Evolutionary conservation across 2,329 filamentous ascomycete species (phyloP).

Genomic region (Coleophoma crateriformis): DNA sequence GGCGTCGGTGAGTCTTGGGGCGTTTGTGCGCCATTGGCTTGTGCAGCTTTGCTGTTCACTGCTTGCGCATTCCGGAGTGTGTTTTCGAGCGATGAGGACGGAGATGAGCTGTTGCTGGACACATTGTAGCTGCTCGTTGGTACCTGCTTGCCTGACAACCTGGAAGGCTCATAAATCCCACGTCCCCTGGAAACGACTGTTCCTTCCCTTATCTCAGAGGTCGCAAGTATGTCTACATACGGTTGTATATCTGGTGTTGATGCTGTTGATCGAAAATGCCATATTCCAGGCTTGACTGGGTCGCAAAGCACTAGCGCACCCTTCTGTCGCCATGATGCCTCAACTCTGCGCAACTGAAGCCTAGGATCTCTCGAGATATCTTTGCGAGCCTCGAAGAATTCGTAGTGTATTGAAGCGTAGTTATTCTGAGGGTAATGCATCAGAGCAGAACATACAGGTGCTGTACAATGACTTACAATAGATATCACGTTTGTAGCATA

Average conservation of each 20-base stretch:
- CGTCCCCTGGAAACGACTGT: constrained; percentile 9
- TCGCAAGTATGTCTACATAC: not conserved
- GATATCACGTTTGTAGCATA: constrained; percentile 28
- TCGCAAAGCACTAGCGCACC: constrained; percentile 23
- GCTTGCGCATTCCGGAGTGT: constrained; percentile 18
- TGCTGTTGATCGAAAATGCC: constrained; percentile 17
- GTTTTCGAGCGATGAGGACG: constrained; percentile 21
- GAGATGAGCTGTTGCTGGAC: constrained; percentile 19
- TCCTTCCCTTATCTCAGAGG: too few relatives aligned
- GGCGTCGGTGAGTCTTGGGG: constrained; percentile 15
- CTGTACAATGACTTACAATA: constrained; percentile 19
- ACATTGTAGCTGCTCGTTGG: constrained; percentile 13
- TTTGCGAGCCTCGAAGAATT: constrained; percentile 22
- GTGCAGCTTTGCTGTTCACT: constrained; percentile 19
- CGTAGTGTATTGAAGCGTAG: constrained; percentile 25
- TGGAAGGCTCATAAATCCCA: constrained; percentile 23
- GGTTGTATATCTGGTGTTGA: not conserved
- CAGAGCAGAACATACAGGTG: not conserved
- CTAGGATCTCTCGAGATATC: constrained; percentile 10
- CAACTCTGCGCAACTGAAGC: constrained; percentile 21
- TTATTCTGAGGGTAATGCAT: constrained; percentile 19
- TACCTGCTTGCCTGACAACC: constrained; percentile 15
- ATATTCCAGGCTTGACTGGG: constrained; percentile 20
- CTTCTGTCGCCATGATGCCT: constrained; percentile 20
- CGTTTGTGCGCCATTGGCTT: constrained; percentile 14